Percentiles rank a stretch among this genome's conserved stretches.
Evolutionary conservation across 352 stramenopile genomes (phyloP).

Genomic region (Globisporangium cylindrosporum): DNA sequence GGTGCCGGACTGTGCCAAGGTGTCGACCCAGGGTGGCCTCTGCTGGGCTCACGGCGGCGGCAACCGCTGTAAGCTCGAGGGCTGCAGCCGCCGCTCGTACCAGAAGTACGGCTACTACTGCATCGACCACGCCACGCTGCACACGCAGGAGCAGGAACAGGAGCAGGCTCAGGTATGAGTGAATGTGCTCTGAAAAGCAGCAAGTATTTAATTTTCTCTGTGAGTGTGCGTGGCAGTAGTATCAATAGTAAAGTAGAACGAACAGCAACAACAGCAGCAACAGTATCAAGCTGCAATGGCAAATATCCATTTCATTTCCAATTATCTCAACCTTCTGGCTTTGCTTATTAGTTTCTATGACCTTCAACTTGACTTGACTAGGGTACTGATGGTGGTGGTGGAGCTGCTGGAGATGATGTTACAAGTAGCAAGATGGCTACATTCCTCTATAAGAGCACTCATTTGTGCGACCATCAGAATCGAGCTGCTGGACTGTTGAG

Average conservation of each 20-base stretch:
- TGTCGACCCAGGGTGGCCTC: constrained; percentile 59
- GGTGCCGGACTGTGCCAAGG: constrained; percentile 51
- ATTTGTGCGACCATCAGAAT: neutral
- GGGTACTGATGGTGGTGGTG: neutral
- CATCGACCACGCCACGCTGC: constrained; percentile 43
- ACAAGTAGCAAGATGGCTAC: neutral
- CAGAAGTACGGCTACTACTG: constrained; percentile 76
- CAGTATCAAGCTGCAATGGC: neutral
- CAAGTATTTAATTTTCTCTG: constrained; percentile 10
- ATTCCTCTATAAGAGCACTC: neutral
- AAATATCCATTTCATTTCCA: neutral
- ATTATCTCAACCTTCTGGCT: neutral
- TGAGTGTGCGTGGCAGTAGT: neutral
- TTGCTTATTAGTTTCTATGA: neutral
- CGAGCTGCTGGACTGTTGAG: neutral
- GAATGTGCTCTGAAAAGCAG: neutral
- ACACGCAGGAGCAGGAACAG: constrained; percentile 3
- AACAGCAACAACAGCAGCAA: neutral
- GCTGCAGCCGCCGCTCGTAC: constrained; percentile 70
- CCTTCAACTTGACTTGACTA: neutral
- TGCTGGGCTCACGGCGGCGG: constrained; percentile 83
- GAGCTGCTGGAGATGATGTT: neutral
- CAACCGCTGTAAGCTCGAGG: constrained; percentile 63
- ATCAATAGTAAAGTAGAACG: neutral
- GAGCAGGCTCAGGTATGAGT: neutral